Evolutionary conservation across 2,329 filamentous ascomycete genomes (phyloP).

Genomic region (Cladophialophora carrionii): DNA sequence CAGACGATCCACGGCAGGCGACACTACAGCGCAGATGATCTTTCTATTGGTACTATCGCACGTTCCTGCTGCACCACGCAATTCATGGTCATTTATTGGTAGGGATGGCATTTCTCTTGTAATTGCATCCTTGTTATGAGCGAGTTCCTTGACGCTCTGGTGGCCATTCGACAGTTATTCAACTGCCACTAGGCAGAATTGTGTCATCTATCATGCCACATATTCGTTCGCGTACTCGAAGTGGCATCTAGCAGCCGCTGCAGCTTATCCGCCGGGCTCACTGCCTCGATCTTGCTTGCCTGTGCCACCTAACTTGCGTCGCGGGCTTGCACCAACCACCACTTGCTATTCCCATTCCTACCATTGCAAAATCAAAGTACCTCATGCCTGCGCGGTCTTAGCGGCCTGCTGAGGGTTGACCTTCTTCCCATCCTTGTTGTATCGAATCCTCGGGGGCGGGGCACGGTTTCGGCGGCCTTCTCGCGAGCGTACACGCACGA

Average conservation of each 20-base stretch:
- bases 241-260: conserved; percentile 5
- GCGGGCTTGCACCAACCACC: background rate
- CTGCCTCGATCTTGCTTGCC: background rate
- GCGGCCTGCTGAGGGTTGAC: conserved; percentile 77
- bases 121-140: background rate
- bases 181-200: background rate
- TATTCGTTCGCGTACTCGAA: background rate
- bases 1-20: background rate
- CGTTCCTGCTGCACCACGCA: background rate
- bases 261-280: background rate
- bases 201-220: conserved; percentile 1
- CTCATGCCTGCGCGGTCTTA: conserved; percentile 58
- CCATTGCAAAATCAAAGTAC: conserved; percentile 2
- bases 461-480: conserved; percentile 98
- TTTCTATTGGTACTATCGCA: background rate
- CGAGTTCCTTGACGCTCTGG: background rate
- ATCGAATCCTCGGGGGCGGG: conserved; percentile 93
- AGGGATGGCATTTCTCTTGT: background rate
- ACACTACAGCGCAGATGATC: background rate
- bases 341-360: background rate
- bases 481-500: conserved; percentile 98
- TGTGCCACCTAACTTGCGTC: background rate
- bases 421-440: conserved; percentile 99
- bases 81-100: background rate
- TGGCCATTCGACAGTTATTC: background rate